Evolutionary conservation across 345 rosid genomes (phyloP), one percentile per base, ranked within the genome.

Genomic region (Sonneratia alba): DNA sequence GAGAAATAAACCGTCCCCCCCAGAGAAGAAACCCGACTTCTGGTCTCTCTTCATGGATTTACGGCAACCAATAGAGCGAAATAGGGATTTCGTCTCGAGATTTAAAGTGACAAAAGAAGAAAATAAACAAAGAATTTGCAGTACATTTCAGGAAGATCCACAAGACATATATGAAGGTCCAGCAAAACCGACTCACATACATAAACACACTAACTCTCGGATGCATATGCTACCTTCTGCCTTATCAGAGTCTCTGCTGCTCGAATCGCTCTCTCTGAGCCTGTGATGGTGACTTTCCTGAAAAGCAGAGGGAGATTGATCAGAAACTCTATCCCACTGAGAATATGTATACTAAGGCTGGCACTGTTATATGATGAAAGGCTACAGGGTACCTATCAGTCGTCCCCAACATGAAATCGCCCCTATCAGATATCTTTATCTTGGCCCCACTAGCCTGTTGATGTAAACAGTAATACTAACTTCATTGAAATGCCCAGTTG

Each of bases 201-300:
- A 62, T 62, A 38, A 43, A 19, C 48, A 19, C 32, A 3, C 72
- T 83, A 79, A 80, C 90, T 88, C 88, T 96, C 97, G 2, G 91
- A 77, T 65, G 97, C 96, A 71, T 88, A 82, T 38, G 93, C 83
- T 74, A 96, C 98, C 85, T 96, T 96, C 85, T 91, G 91, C 87
- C 81, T 83, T 77, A 96, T 96, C 99, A 96, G 87, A 65, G 89
- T 76, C 80, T 96, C 98, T 6, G 99, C 98, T 73, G 88, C 82
- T 37, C 81, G 87, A 68, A 92, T 80, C 38, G 98, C 92, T 81
- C 97, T 87, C 72, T 91, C 92, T 48, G 99, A 81, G 43, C 99
- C 99, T 3, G 88, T 89, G 80, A 96, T 96, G 18, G 89, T 92
- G 75, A 92, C 96, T 82, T 92, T 96, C 96, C 99, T 96, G 74